Evolutionary conservation across 139 green algal genomes (phyloP).

Genomic region (Picochlorum sp.): DNA sequence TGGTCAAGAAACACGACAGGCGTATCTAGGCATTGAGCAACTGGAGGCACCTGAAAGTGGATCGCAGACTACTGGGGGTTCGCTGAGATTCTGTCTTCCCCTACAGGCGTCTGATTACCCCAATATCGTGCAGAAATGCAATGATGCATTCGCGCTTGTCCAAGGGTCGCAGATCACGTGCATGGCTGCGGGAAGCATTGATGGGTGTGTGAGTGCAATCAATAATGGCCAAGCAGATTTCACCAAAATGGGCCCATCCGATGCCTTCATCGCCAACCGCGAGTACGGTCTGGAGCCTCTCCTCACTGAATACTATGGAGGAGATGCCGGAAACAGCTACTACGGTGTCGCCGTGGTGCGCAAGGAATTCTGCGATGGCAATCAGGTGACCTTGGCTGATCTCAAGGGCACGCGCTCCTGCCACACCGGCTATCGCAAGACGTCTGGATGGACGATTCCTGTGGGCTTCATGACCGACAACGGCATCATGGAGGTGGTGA

Average conservation of each 20-base stretch:
- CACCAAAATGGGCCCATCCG: slow-evolving; percentile 3
- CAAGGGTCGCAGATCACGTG: slow-evolving; percentile 14
- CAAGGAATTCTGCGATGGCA: slow-evolving; percentile 7
- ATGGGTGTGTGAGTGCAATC: slow-evolving; percentile 9
- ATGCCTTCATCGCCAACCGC: not conserved
- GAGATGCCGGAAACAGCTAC: slow-evolving; percentile 9
- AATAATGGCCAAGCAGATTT: slow-evolving; percentile 4
- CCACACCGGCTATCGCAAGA: slow-evolving; percentile 35
- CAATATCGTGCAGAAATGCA: not conserved
- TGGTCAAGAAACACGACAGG: slow-evolving; percentile 5
- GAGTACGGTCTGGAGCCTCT: slow-evolving; percentile 5
- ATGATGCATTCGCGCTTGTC: not conserved
- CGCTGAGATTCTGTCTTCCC: too few species aligned
- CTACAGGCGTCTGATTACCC: too few species aligned
- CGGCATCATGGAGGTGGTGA: slow-evolving; percentile 9
- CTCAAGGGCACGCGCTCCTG: slow-evolving; percentile 28
- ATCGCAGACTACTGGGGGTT: too few species aligned
- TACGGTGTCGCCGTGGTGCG: slow-evolving; percentile 19
- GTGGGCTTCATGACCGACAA: slow-evolving; percentile 12
- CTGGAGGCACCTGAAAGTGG: too few species aligned
- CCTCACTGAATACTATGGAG: slow-evolving; percentile 5
- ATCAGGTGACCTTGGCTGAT: slow-evolving; percentile 9
- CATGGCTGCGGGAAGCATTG: slow-evolving; percentile 5
- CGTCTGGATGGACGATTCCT: slow-evolving; percentile 22
- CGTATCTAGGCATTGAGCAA: not conserved